phyloP scores from a whole-genome alignment of 2,329 filamentous ascomycete species.

The Exophiala xenobiotica region DNA sequence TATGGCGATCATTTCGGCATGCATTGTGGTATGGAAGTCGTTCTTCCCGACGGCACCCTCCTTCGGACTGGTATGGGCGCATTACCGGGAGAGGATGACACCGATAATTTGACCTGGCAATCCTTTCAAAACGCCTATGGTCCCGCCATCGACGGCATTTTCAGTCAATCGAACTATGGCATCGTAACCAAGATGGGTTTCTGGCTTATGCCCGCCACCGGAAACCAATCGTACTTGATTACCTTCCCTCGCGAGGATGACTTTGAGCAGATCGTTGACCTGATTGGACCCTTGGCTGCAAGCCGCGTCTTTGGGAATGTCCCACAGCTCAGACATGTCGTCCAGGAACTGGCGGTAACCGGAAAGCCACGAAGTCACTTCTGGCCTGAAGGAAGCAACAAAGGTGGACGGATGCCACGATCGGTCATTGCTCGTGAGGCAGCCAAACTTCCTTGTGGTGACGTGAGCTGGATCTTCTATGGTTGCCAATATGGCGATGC shows the following conservation, averaged over 20 bases:
- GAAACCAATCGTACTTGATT: conserved; percentile 45
- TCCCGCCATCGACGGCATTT: conserved; percentile 46
- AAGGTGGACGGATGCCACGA: not conserved
- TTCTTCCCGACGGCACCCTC: conserved; percentile 40
- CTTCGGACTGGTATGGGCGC: conserved; percentile 44
- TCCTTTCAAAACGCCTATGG: conserved; percentile 43
- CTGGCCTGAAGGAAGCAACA: conserved; percentile 2
- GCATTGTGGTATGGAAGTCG: conserved; percentile 46
- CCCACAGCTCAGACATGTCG: conserved; percentile 46
- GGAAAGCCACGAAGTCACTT: conserved; percentile 4
- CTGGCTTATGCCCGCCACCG: conserved; percentile 55
- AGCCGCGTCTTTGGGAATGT: conserved; percentile 49
- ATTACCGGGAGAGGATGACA: conserved; percentile 11
- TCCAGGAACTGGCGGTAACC: conserved; percentile 46
- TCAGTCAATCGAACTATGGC: conserved; percentile 53
- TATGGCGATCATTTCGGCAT: conserved; percentile 47
- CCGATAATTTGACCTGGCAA: conserved; percentile 4
- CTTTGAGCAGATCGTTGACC: conserved; percentile 42
- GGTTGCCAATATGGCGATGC: conserved; percentile 43
- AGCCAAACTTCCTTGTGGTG: conserved; percentile 4
- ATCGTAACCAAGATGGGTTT: conserved; percentile 58
- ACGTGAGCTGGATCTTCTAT: conserved; percentile 50
- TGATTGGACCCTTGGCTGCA: conserved; percentile 38
- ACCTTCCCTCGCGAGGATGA: conserved; percentile 52
- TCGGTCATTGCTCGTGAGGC: not conserved